Conservation (phyloP, 306 rosid genomes). For the Quillaja saponaria region DNA sequence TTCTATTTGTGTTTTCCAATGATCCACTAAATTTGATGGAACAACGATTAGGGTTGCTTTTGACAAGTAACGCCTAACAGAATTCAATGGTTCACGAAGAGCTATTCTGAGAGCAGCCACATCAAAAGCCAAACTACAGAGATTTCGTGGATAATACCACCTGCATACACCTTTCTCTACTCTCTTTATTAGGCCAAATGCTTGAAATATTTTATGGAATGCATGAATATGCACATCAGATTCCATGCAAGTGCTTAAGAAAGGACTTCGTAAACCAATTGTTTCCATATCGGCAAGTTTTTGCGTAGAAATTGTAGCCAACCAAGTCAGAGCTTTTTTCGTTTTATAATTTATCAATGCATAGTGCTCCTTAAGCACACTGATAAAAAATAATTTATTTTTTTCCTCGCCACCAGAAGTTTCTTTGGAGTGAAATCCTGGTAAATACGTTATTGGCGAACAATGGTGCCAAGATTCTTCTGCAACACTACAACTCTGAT, state of each 20-base stretch:
- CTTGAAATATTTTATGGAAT: conserved; percentile 65
- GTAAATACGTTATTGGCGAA: conserved; percentile 59
- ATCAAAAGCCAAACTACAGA: conserved; percentile 77
- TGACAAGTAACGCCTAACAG: conserved; percentile 75
- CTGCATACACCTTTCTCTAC: conserved; percentile 62
- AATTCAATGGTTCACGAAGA: conserved; percentile 72
- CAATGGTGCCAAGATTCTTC: conserved; percentile 63
- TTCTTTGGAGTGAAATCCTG: conserved; percentile 77
- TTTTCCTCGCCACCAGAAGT: conserved; percentile 66
- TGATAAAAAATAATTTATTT: conserved; percentile 71
- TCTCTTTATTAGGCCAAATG: conserved; percentile 78
- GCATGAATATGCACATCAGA: conserved; percentile 46
- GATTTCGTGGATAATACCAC: conserved; percentile 82
- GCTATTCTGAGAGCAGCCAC: conserved; percentile 81
- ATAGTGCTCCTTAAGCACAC: conserved; percentile 78
- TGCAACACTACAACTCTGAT: conserved; percentile 69
- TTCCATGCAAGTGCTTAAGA: conserved; percentile 37
- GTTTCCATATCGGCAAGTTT: conserved; percentile 75
- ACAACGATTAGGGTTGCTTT: conserved; percentile 92
- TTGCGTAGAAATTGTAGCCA: conserved; percentile 61
- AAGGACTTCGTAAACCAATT: conserved; percentile 73
- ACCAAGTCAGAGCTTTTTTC: conserved; percentile 79
- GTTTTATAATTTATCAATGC: conserved; percentile 60
- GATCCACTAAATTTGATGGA: conserved; percentile 87
- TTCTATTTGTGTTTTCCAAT: conserved; percentile 91